Evolutionary conservation across 2,329 filamentous ascomycete species (phyloP), one percentile per base, ranked within the genome.

Genomic region (Zymoseptoria crescenta): DNA sequence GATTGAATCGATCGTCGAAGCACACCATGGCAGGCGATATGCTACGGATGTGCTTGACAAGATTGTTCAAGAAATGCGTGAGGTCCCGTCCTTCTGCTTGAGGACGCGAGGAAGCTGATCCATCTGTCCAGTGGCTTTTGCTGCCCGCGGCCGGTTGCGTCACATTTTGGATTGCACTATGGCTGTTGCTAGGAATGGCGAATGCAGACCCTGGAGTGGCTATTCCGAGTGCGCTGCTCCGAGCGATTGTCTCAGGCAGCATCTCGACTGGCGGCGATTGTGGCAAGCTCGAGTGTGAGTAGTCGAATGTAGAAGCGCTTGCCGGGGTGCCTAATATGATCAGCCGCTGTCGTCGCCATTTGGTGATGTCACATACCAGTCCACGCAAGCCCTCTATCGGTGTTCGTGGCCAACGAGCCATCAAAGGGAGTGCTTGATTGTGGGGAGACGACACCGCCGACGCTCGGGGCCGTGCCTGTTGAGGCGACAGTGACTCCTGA

Each of bases 1-100:
- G 64, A 21, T 65, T 65, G 49, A 60, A 64, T 24, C 59, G 57
- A 49, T 65, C 64, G 29, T 65, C 64, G 58, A 64, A 65, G 53
- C 64, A 65, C 4, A 65, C 60, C 1, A 49, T 53, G 16, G 56
- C 59, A 4, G 64, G 60, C 8, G 64, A 45, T 21, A 65, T 56
- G 35, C 57, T 60, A 24, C 64, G 62, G 29, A 65, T 64, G 56
- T 64, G 61, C 10, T 65, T 64, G 45, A 65, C 64, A 52, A 65
- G 45, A 28, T 65, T 63, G 24, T 65, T 65, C 13, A 65, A 52
- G 9, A 65, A 64, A 57, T 60, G 55, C 1, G 64, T 65, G 49
- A 65, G 54, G 41, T 65, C 62, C 19, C 62, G 55, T 9, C 64
- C 64, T 13, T 53, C 58, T 19, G 62, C 56, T 21, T 54, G 56